phyloP scores from a whole-genome alignment of 2,329 filamentous ascomycete species.

The Stagonosporopsis cucurbitacearum region DNA sequence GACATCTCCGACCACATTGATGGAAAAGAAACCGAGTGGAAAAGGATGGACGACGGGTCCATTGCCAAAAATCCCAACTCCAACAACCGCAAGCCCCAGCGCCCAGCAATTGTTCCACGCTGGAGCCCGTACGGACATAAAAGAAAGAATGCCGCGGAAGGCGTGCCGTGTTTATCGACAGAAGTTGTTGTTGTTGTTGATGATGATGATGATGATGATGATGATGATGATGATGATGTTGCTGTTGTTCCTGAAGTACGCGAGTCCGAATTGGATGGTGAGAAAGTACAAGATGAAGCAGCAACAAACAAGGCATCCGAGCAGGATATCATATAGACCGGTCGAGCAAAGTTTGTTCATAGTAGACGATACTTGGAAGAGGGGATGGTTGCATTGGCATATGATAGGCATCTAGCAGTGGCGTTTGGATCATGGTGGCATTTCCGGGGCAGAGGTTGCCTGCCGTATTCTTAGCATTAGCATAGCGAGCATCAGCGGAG shows the following conservation, averaged over 20 bases:
- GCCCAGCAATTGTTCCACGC: conserved; percentile 33
- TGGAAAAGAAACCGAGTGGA: conserved; percentile 44
- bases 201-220: conserved; percentile 24
- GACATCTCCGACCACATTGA: conserved; percentile 50
- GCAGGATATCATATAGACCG: conserved; percentile 21
- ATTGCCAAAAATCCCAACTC: conserved; percentile 47
- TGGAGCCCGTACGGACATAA: conserved; percentile 46
- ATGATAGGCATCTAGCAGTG: conserved; percentile 24
- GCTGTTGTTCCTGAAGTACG: conserved; percentile 16
- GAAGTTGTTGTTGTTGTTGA: conserved; percentile 29
- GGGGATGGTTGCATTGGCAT: conserved; percentile 20
- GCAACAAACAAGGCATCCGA: conserved; percentile 19
- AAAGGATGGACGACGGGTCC: conserved; percentile 48
- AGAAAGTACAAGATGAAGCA: conserved; percentile 3
- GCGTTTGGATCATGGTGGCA: conserved; percentile 28
- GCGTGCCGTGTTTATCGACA: conserved; percentile 31
- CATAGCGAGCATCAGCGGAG: conserved; percentile 6
- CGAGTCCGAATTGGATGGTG: conserved; percentile 3
- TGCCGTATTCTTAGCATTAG: conserved; percentile 8
- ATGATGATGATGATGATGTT: conserved; percentile 25
- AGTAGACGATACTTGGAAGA: neutral
- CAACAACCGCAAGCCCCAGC: conserved; percentile 40
- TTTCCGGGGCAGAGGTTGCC: conserved; percentile 9
- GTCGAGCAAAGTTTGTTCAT: neutral
- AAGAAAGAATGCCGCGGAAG: conserved; percentile 32